Base-by-base conservation (phyloP, 768 basidiomycete genomes). In the Termitomyces titanicus region DNA sequence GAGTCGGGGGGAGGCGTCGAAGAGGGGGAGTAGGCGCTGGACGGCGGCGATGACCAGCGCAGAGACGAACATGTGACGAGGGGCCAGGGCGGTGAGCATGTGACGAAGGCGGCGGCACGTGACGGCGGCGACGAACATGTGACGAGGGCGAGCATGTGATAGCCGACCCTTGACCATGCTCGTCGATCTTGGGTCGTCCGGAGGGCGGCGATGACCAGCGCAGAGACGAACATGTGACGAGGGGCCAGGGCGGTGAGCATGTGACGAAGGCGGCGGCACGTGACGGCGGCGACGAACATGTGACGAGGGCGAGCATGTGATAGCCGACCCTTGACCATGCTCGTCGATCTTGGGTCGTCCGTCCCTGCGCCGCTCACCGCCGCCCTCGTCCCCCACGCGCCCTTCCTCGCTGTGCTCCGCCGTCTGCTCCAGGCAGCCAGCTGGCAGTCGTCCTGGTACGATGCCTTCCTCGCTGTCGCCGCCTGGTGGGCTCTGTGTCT, bases 401-500 rank as follows among this genome's bases (percentile, higher is more conserved):
- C 87, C 0, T 59, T 69, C 38, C 74, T 91, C 24, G 70, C 79
- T 25, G 54, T 60, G 18, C 31, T 78, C 9, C 74, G 82, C 12
- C 71, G 72, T 53, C 31, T 68, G 0, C 65, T 77, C 2, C 78
- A 88, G 63, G 67, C 85, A 1, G 29, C 81, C 31, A 79, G 75
- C 60, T 92, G 90, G 88, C 71, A 76, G 37, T 64, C 75, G 0
- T 68, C 73, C 11, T 81, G 79, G 77, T 79, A 84, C 62, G 80
- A 89, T 50, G 78, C 83, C 49, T 87, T 79, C 74, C 79, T 94
- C 3, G 68, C 79, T 1, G 72, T 96, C 42, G 87, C 79, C 0
- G 66, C 67, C 1, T 94, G 90, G 90, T 95, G 92, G 89, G 81
- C 79, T 0, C 24, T 84, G 18, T 92, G 89, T 72, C 73, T 94